Evolutionary conservation across 2,329 filamentous ascomycete genomes (phyloP).

Genomic region (Hymenoscyphus infarciens): DNA sequence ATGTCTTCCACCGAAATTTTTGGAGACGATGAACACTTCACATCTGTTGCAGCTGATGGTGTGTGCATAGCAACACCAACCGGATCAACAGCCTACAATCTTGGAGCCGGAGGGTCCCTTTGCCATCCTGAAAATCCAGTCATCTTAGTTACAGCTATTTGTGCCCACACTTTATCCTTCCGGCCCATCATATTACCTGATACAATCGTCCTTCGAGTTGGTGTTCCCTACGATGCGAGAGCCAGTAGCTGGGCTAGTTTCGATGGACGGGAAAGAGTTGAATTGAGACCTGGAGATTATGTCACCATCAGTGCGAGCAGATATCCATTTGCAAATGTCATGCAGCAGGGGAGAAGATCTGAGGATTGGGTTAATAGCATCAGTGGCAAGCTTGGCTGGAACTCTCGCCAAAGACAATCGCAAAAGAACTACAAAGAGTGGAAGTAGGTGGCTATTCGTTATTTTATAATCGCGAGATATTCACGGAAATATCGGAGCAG

Average conservation of each 20-base stretch:
- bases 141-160: constrained; percentile 90
- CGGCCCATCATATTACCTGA: constrained; percentile 95
- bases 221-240: constrained; percentile 90
- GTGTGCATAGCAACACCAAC: constrained; percentile 93
- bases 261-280: constrained; percentile 85
- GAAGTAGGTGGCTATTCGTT: neutral
- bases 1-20: constrained; percentile 93
- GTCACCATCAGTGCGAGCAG: constrained; percentile 78
- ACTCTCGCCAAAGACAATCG: constrained; percentile 65
- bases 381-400: constrained; percentile 75
- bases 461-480: neutral
- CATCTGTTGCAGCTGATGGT: constrained; percentile 87
- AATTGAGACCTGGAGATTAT: constrained; percentile 75
- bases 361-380: constrained; percentile 85
- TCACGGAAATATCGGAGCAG: neutral
- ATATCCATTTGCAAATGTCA: constrained; percentile 75
- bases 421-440: constrained; percentile 55
- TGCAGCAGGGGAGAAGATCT: constrained; percentile 63
- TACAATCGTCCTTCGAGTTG: constrained; percentile 87
- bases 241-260: constrained; percentile 97
- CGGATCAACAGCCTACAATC: constrained; percentile 91
- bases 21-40: constrained; percentile 89
- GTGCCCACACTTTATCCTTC: constrained; percentile 91
- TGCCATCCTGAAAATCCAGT: constrained; percentile 97
- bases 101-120: constrained; percentile 89